Base-by-base conservation (phyloP, 345 rosid genomes). In the Nephelium lappaceum region DNA sequence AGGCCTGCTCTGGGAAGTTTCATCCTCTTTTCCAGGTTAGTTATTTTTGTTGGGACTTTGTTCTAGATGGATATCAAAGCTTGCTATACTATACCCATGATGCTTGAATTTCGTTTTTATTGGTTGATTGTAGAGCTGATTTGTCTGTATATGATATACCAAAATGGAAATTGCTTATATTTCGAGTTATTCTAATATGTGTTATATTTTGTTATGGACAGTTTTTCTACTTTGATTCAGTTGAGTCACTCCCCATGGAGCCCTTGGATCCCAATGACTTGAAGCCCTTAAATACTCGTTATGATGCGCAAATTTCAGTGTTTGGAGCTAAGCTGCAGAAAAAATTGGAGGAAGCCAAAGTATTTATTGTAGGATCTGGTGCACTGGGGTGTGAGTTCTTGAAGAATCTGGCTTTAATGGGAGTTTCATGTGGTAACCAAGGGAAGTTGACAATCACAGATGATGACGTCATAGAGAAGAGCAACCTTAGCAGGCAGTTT, bases 1-100 rank as follows among this genome's bases (percentile, higher is more conserved):
- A 94, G 81, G 98, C 98, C 51, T 94, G 98, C 87, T 89, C 98
- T 72, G 98, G 98, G 72, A 94, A 94, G 79, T 94, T 92, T 77
- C 98, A 94, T 86, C 98, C 98, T 61, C 88, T 94, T 73, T 91
- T 85, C 73, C 98, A 94, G 95, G 98, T 91, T 60, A 75, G 27
- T 65, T 36, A 39, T 65, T 23, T 12, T 16, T 74, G 53, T 67
- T 5, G 39, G 39, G 73, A 41, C 58, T 66, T 72, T 36, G 36
- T 58, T 68, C 73, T 72, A 10, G 25, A 49, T 73, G 60, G 51
- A 31, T 43, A 55, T 67, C 18, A 49, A 39, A 31, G 36, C 38
- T 75, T 67, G 15, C 24, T 55, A 14, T 67, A 5, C 24, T 39
- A 23, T 51, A 8, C 23, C 41, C 23, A 1, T 53, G 38, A 10